Base-by-base conservation (phyloP, 805 yeast species). In the Myxozyma lipomycoides region DNA sequence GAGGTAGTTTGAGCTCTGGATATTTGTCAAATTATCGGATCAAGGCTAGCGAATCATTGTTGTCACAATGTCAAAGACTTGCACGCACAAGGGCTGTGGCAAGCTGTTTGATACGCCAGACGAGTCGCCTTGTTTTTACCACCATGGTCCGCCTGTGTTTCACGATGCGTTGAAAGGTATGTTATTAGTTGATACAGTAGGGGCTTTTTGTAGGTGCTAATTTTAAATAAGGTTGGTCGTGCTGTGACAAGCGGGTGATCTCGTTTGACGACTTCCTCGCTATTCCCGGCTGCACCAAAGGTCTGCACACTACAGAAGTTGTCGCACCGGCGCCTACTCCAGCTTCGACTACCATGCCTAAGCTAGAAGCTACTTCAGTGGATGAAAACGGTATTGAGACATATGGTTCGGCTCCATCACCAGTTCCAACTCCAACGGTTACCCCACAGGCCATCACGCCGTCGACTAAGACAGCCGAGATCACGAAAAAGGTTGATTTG, bases 111-210 rank as follows among this genome's bases (percentile, higher is more conserved):
- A 56, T 12, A 34, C 32, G 22, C 48, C 48, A 3, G 54, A 56
- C 32, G 55, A 46, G 25, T 37, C 43, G 22, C 45, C 45, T 26
- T 61, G 64, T 45, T 34, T 46, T 39, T 61, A 61, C 36, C 64
- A 61, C 45, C 53, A 61, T 4, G 60, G 62, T 7, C 57, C 58
- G 17, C 64, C 62, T 6, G 49, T 60, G 12, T 61, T 61, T 30
- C 64, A 61, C 52, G 64, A 61, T 36, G 61, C 64, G 1, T 35
- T 61, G 39, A 60, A 59, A 40, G 61, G 63, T 50, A 25, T 7
- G 23, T 36, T 18, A 28, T 26, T 12, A 21, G n/a, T 15, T 3
- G 39, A 35, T 12, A 4, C 12, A 18, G 18, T 23, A 12, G 32
- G 32, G 32, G 32, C 15, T 48, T 12, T 3, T 17, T 36, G n/a